Conservation (phyloP, 179 eudicot species). For the Camellia oleifera region DNA sequence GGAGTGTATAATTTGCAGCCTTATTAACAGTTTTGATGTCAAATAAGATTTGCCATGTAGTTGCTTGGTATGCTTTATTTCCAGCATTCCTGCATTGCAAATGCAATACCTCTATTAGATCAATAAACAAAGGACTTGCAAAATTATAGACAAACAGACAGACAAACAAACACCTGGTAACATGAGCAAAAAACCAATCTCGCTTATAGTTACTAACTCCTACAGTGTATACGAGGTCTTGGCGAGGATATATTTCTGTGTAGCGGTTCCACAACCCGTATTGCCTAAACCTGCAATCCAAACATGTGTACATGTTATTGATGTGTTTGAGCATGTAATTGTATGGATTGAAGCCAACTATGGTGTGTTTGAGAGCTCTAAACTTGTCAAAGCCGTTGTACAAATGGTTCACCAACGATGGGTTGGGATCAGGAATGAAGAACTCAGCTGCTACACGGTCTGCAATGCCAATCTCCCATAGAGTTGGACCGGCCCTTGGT, state of each 20-base stretch:
- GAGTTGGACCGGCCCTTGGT: conserved; percentile 49
- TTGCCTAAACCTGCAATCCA: conserved; percentile 54
- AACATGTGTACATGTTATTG: neutral
- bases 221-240: conserved; percentile 53
- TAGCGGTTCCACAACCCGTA: conserved; percentile 80
- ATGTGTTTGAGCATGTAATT: no score
- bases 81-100: conserved; percentile 21
- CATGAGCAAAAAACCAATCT: conserved; percentile 77
- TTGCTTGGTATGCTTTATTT: conserved; percentile 14
- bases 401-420: conserved; percentile 31
- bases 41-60: conserved; percentile 41
- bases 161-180: conserved; percentile 35
- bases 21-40: conserved; percentile 17
- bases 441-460: conserved; percentile 51
- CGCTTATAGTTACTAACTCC: conserved; percentile 38
- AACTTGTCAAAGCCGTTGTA: conserved; percentile 25
- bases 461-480: conserved; percentile 57
- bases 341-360: neutral
- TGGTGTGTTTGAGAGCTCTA: neutral
- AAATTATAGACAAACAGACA: no score
- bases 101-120: neutral
- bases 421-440: conserved; percentile 46
- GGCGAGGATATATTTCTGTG: conserved; percentile 45
- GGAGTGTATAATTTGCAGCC: conserved; percentile 27
- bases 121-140: no score